These are phyloP conservation scores for Sphaerulina musiva DNA, from an alignment of 2,329 filamentous ascomycete genomes.

Conservation along the genomic window DNA sequence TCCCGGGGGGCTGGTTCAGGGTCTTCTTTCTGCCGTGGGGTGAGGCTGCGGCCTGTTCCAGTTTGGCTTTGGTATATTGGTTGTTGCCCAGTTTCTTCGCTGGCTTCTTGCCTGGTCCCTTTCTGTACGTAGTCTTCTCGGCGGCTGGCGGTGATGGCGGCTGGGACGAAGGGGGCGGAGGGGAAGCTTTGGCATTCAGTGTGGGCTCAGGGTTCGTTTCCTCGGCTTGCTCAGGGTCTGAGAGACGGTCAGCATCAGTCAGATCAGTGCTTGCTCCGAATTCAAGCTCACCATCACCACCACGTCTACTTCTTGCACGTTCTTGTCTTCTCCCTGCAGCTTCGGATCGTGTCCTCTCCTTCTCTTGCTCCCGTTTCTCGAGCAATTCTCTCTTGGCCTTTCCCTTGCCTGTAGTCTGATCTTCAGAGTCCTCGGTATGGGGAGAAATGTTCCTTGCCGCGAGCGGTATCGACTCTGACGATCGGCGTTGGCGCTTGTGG, in stretches of 20 bases:
- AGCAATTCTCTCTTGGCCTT: slow-evolving; percentile 47
- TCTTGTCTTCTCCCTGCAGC: slow-evolving; percentile 74
- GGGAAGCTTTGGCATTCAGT: slow-evolving; percentile 33
- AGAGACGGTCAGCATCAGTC: slow-evolving; percentile 3
- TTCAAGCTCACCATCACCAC: slow-evolving; percentile 61
- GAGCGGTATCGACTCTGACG: slow-evolving; percentile 59
- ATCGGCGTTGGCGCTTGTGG: slow-evolving; percentile 76
- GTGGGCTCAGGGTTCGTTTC: slow-evolving; percentile 55
- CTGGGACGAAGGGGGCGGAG: slow-evolving; percentile 41
- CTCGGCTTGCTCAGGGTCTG: slow-evolving; percentile 51
- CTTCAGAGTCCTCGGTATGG: slow-evolving; percentile 62
- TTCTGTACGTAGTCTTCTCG: slow-evolving; percentile 52
- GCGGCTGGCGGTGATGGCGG: slow-evolving; percentile 33
- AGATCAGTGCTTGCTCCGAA: background rate
- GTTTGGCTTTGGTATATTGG: slow-evolving; percentile 63
- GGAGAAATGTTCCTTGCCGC: slow-evolving; percentile 39
- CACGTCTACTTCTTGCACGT: slow-evolving; percentile 70
- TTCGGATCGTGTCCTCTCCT: slow-evolving; percentile 66
- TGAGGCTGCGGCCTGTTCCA: slow-evolving; percentile 49
- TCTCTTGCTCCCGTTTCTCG: slow-evolving; percentile 58
- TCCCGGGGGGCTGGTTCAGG: slow-evolving; percentile 27
- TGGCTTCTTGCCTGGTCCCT: slow-evolving; percentile 51
- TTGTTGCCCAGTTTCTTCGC: slow-evolving; percentile 63
- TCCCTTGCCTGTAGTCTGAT: slow-evolving; percentile 44
- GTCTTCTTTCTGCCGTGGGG: slow-evolving; percentile 28